phyloP scores from a whole-genome alignment of 768 basidiomycete genomes.

The Daedaleopsis sinensis region DNA sequence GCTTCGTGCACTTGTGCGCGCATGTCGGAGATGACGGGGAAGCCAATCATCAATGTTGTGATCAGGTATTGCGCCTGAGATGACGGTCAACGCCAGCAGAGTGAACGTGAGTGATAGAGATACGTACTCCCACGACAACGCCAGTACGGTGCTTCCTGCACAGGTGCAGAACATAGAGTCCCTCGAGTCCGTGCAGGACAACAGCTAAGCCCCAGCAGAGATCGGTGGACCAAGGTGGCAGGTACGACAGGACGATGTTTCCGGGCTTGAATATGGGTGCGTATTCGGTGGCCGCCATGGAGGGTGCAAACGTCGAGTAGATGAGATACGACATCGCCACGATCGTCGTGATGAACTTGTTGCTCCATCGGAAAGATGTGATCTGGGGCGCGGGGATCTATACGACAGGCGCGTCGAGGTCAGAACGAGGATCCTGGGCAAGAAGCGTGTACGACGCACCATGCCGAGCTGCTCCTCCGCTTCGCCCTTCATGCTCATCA shows the following conservation, averaged over 20 bases:
- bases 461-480: slow-evolving; percentile 82
- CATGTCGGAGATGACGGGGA: slow-evolving; percentile 56
- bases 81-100: slow-evolving; percentile 1
- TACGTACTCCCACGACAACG: slow-evolving; percentile 40
- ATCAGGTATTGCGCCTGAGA: slow-evolving; percentile 55
- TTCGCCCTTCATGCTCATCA: slow-evolving; percentile 78
- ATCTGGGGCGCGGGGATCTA: slow-evolving; percentile 69
- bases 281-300: slow-evolving; percentile 19
- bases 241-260: slow-evolving; percentile 11
- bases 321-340: slow-evolving; percentile 35
- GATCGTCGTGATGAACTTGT: slow-evolving; percentile 27
- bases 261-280: slow-evolving; percentile 28
- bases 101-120: slow-evolving; percentile 27
- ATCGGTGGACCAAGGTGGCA: slow-evolving; percentile 29
- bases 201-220: slow-evolving; percentile 36
- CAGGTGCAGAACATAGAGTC: slow-evolving; percentile 48
- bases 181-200: slow-evolving; percentile 49
- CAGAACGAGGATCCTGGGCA: background rate
- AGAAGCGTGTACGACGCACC: slow-evolving; percentile 44
- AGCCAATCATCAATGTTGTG: slow-evolving; percentile 54
- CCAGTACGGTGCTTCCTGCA: slow-evolving; percentile 56
- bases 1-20: slow-evolving; percentile 62
- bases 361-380: slow-evolving; percentile 53
- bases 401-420: background rate
- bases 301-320: slow-evolving; percentile 36